Conservation (phyloP, 805 yeast genomes). For the Tetrapisispora phaffii region DNA sequence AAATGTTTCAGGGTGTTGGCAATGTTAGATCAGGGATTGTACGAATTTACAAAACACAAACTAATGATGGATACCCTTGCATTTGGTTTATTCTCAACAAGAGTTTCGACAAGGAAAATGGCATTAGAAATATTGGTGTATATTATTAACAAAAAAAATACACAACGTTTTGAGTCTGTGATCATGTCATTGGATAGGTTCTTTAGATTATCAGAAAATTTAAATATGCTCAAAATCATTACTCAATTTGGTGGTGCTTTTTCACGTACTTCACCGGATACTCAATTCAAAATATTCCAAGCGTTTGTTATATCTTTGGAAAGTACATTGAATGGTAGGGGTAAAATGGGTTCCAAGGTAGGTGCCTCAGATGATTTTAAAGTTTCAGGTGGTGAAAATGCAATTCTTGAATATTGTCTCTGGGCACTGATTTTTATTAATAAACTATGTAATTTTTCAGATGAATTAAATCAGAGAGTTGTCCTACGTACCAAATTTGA, state of each 20-base stretch:
- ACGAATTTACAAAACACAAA: constrained; percentile 24
- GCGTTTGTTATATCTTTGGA: constrained; percentile 63
- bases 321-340: constrained; percentile 70
- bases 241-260: constrained; percentile 15
- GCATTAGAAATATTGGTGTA: constrained; percentile 70
- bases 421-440: constrained; percentile 27
- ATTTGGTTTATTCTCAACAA: constrained; percentile 64
- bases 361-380: constrained; percentile 84
- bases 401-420: constrained; percentile 27
- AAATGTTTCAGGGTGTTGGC: constrained; percentile 57
- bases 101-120: constrained; percentile 62
- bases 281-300: constrained; percentile 37
- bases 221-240: constrained; percentile 18
- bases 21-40: constrained; percentile 20
- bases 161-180: constrained; percentile 38
- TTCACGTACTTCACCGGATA: constrained; percentile 7
- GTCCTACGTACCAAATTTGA: constrained; percentile 26
- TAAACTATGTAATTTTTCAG: constrained; percentile 23
- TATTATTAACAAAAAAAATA: constrained; percentile 37
- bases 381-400: constrained; percentile 34
- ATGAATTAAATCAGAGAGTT: constrained; percentile 25
- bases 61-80: constrained; percentile 50
- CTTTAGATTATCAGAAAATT: constrained; percentile 21
- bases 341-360: constrained; percentile 81
- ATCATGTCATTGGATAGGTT: constrained; percentile 29